A percentile compares a stretch with the other conserved stretches of the same genome.
These are phyloP conservation scores for Talaromyces liani DNA, from an alignment of 495 filamentous ascomycete species.

Conservation along the genomic window DNA sequence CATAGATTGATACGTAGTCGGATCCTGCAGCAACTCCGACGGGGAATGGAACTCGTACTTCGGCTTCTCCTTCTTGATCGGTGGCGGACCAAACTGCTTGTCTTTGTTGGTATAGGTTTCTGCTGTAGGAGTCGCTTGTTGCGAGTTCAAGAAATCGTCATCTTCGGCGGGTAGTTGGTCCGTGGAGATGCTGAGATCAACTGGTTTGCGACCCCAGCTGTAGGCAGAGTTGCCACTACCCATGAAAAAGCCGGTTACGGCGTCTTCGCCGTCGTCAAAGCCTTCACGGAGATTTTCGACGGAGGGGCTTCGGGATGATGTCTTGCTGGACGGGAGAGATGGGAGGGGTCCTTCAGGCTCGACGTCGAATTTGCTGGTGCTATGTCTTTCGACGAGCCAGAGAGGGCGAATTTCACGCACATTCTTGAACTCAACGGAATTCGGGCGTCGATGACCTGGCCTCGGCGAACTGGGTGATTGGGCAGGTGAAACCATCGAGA, in stretches of 20 bases:
- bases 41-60: conserved; percentile 42
- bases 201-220: conserved; percentile 11
- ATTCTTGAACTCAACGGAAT: conserved; percentile 39
- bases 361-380: conserved; percentile 30
- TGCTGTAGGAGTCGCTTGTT: conserved; percentile 32
- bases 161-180: conserved; percentile 12
- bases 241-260: conserved; percentile 16
- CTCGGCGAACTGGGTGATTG: conserved; percentile 25
- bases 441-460: conserved; percentile 31
- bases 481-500: conserved; percentile 21
- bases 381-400: conserved; percentile 42
- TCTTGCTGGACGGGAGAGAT: conserved; percentile 44
- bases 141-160: conserved; percentile 25
- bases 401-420: conserved; percentile 42
- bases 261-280: conserved; percentile 16
- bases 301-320: conserved; percentile 35
- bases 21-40: conserved; percentile 36
- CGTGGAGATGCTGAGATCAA: conserved; percentile 18
- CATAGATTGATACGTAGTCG: conserved; percentile 12
- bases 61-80: conserved; percentile 22
- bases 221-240: conserved; percentile 4
- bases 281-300: conserved; percentile 32
- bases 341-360: conserved; percentile 33
- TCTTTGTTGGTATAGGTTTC: conserved; percentile 11
- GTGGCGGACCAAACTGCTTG: neutral